Evolutionary conservation across 2,329 filamentous ascomycete genomes (phyloP), one percentile per base, ranked within the genome.

Genomic region (Bipolaris gigantea): DNA sequence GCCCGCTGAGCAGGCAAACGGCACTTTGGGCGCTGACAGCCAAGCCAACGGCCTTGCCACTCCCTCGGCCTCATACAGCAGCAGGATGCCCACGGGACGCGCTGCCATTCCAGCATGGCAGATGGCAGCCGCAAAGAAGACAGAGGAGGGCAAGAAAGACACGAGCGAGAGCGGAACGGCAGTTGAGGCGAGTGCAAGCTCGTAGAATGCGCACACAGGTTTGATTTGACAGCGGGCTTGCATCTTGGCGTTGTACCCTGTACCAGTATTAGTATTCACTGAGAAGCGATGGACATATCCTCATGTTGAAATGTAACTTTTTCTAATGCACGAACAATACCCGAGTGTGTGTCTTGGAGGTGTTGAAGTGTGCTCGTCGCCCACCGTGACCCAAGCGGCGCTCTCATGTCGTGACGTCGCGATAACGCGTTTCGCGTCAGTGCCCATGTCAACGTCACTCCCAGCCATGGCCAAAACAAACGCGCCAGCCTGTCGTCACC

Each of bases 91-190:
- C 5, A 62, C 60, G 25, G 73, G 73, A 15, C 65, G 71, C 25
- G 77, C 79, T 4, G 75, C 77, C 0, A 83, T 83, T 43, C 81
- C 81, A 5, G 76, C 76, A 5, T 83, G 81, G 81, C 81, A 83
- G 64, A 73, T 83, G 72, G 80, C 80, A 0, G 77, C 78, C 32
- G 77, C 77, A 59, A 77, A 78, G 72, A 77, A 72, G 50, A 77
- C 72, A 21, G 76, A 80, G 49, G 71, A 72, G 41, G 71, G 74
- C 5, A 78, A 77, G 64, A 77, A 77, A 61, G 76, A 77, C 40
- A 72, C 72, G 2, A 71, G 65, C 36, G 72, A 71, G 59, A 75
- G 72, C 49, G 73, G 72, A 6, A 74, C 73, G 4, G 70, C 61
- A 8, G 64, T 58, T 4, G 72, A 75, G 39, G 71, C 68, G 11